phyloP scores from a whole-genome alignment of 371 early-diverging fungal genomes.

The Funneliformis caledonium region DNA sequence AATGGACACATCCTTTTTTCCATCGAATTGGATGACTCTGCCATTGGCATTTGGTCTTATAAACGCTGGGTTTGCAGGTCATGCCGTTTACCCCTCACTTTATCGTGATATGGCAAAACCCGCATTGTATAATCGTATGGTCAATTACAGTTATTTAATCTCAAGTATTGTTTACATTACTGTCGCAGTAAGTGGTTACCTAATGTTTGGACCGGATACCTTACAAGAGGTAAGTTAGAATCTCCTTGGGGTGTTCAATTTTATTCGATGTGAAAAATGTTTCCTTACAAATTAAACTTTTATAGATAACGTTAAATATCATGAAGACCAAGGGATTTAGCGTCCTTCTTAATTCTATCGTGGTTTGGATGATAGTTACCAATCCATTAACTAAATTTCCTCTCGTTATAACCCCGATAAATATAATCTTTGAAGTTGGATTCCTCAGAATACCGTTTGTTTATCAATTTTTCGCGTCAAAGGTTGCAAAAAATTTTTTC shows the following conservation, averaged over 20 bases:
- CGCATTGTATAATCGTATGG: slow-evolving; percentile 51
- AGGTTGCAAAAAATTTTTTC: slow-evolving; percentile 42
- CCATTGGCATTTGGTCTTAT: slow-evolving; percentile 58
- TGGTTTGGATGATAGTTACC: slow-evolving; percentile 68
- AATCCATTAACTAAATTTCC: slow-evolving; percentile 76
- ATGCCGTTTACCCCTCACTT: slow-evolving; percentile 68
- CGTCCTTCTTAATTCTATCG: slow-evolving; percentile 57
- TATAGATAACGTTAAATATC: slow-evolving; percentile 73
- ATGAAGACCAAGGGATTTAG: slow-evolving; percentile 60
- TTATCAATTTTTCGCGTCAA: slow-evolving; percentile 41
- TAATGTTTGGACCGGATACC: slow-evolving; percentile 77
- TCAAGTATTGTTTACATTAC: slow-evolving; percentile 53
- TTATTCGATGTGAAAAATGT: not conserved
- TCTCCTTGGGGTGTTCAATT: not conserved
- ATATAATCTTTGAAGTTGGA: slow-evolving; percentile 54
- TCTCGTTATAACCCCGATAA: slow-evolving; percentile 65
- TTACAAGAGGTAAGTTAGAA: slow-evolving; percentile 58
- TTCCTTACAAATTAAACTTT: not conserved
- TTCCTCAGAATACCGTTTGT: slow-evolving; percentile 43
- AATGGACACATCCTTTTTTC: slow-evolving; percentile 20
- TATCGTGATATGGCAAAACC: slow-evolving; percentile 68
- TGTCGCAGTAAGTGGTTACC: slow-evolving; percentile 64
- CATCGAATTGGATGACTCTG: not conserved
- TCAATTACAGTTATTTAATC: slow-evolving; percentile 60
- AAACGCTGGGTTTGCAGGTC: slow-evolving; percentile 61